Conservation (phyloP, 441 rosid genomes). For the Jatropha podagrica region DNA sequence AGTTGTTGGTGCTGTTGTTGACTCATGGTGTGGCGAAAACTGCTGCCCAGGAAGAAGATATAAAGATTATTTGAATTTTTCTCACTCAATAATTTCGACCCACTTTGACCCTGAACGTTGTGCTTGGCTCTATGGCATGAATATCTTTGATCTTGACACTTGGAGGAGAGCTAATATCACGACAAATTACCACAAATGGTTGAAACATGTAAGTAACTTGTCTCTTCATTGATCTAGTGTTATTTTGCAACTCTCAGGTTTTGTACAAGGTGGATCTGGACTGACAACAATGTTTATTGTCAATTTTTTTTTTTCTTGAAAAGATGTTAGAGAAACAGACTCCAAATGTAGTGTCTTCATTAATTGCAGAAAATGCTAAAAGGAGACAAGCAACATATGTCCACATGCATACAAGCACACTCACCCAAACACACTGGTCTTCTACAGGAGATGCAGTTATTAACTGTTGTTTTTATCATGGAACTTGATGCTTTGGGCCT, state of each 20-base stretch:
- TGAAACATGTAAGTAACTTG: constrained; percentile 54
- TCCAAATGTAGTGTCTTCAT: neutral
- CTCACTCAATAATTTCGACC: constrained; percentile 63
- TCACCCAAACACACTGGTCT: neutral
- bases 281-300: neutral
- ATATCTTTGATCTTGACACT: constrained; percentile 76
- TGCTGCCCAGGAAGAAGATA: constrained; percentile 85
- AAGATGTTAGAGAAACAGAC: neutral
- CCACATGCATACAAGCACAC: neutral
- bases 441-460: neutral
- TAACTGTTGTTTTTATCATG: neutral
- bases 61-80: constrained; percentile 79
- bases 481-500: neutral
- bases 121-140: constrained; percentile 93
- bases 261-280: neutral
- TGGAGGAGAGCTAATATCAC: constrained; percentile 85
- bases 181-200: constrained; percentile 62
- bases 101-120: constrained; percentile 57
- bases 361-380: neutral
- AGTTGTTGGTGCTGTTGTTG: constrained; percentile 74
- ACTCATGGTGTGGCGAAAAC: constrained; percentile 70
- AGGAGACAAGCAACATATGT: neutral
- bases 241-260: neutral
- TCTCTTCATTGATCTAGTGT: neutral
- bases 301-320: neutral